Evolutionary conservation across 495 filamentous ascomycete species (phyloP), one percentile per base, ranked within the genome.

Genomic region (Neurospora sp.): DNA sequence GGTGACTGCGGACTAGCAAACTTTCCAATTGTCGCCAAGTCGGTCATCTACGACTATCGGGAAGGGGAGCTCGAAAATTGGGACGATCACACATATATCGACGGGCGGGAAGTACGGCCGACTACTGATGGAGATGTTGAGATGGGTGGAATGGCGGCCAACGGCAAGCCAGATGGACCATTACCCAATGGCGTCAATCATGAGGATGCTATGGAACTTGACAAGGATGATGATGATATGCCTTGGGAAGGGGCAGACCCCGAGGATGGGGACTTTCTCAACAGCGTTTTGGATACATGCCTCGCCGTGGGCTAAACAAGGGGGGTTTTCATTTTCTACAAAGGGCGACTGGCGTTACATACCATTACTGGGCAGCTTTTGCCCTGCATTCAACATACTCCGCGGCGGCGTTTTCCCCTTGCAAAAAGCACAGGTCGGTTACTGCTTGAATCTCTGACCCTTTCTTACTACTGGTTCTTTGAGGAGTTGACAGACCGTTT

Each of bases 31-130:
- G 84, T 96, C 16, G 85, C 89, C 42, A 88, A 91, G 72, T 87
- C 89, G 72, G 89, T 97, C 71, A 86, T 92, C 81, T 87, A 89
- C 72, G 86, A 86, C 6, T 93, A 92, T 74, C 85, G 92, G 69
- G 93, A 94, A 80, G 90, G 92, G 27, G 92, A 94, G 75, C 85
- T 92, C 31, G 91, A 93, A 69, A 82, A 87, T 76, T 85, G 83
- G 76, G 78, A 86, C 74, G 85, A 89, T 81, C 85, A 87, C 77
- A 79, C 83, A 3, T 87, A 80, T 73, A 74, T 82, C 10, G 78
- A 83, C 47, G 81, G 79, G 31, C 75, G 79, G 37, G 82, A 87
- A 31, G 78, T 78, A 22, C 73, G 65, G 40, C 68, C 70, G 3
- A 53, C 40, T 3, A 70, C 75, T 1, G 74, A 78, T 39, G 82